These are phyloP conservation scores for Populus euphratica DNA, from an alignment of 345 rosid genomes.

Conservation along the genomic window DNA sequence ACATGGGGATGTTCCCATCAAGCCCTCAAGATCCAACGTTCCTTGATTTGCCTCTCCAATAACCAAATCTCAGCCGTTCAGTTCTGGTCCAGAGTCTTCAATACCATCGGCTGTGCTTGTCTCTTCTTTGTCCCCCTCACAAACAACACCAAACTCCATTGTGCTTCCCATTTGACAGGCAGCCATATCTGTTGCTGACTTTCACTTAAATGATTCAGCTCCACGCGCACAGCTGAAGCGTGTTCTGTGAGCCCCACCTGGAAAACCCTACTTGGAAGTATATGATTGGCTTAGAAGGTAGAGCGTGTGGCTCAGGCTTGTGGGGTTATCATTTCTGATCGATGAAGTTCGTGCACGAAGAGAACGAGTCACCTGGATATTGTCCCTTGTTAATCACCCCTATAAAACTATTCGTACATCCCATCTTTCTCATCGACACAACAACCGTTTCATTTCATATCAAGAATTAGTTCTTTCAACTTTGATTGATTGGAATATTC, in stretches of 20 bases:
- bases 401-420: constrained; percentile 33
- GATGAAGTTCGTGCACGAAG: constrained; percentile 32
- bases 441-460: not conserved
- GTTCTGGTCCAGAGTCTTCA: constrained; percentile 34
- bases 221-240: constrained; percentile 24
- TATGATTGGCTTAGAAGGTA: not conserved
- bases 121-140: constrained; percentile 41
- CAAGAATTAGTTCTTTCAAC: not conserved
- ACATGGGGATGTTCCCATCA: constrained; percentile 32
- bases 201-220: not conserved
- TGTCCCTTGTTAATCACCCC: constrained; percentile 13
- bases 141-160: constrained; percentile 26
- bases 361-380: constrained; percentile 14
- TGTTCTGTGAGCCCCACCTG: not conserved
- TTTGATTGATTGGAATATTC: not conserved
- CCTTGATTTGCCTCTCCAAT: not conserved
- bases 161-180: constrained; percentile 39
- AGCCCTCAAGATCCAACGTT: constrained; percentile 32
- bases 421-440: constrained; percentile 27
- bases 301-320: constrained; percentile 19
- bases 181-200: constrained; percentile 34
- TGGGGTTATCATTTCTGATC: constrained; percentile 11
- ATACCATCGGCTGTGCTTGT: constrained; percentile 35
- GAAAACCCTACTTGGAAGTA: not conserved
- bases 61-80: constrained; percentile 26